Evolutionary conservation across 495 filamentous ascomycete genomes (phyloP), one percentile per base, ranked within the genome.

Genomic region (Copromyces sp.): DNA sequence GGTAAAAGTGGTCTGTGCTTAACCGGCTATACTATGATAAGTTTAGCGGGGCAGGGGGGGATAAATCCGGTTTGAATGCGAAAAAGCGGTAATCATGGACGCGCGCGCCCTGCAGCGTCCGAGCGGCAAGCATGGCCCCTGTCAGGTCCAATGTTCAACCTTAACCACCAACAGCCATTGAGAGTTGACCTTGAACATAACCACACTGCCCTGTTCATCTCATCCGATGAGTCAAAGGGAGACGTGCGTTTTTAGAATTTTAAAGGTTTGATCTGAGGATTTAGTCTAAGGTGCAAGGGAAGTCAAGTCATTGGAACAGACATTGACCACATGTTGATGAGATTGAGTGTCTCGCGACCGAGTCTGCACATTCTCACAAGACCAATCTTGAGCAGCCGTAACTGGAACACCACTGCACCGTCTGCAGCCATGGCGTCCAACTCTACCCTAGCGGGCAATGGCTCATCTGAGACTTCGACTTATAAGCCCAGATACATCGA

Each of bases 401-500:
- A 59, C 47, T 7, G 4, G 35, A 69, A 9, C 16, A 24, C 29
- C 47, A 59, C 20, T 29, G 20, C 40, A 39, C 47, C 69, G 2
- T 61, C 20, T 47, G 53, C 39, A 73, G 16, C 3, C 61, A 80
- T 80, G 78, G 70, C 78, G 4, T 11, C 72, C 4, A 73, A 69
- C 45, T 68, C 73, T 40, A 65, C 69, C 9, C 12, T 40, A 8
- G 69, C 39, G 40, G 38, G n/a, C 24, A 14, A 69, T 14, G 37
- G 38, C 59, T 17, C 70, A 38, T 65, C 71, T 53, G 44, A 53
- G 4, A 29, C 61, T 12, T 32, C 75, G 24, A 68, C 75, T 68
- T 85, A 85, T 68, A 81, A 81, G 53, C 82, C 86, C n/a, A 80
- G 84, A 75, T 90, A 89, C 77, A 85, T 87, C 38, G 89, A 90